A percentile compares a stretch with the other conserved stretches of the same genome.
Evolutionary conservation across 2,329 filamentous ascomycete genomes (phyloP).

Genomic region (Nemania sp.): DNA sequence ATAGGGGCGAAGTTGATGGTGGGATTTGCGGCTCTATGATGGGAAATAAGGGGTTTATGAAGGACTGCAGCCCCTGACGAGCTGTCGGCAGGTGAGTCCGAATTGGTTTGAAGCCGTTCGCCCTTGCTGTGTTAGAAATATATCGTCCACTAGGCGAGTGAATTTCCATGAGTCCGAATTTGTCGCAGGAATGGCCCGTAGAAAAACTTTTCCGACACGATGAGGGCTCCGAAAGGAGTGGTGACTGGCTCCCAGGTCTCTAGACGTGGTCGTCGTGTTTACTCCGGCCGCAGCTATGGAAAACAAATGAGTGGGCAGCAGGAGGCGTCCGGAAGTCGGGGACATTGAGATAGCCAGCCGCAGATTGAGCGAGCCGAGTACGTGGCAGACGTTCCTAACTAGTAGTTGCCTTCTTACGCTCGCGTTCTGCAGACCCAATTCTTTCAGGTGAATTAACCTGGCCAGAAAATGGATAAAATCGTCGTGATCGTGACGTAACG

Average conservation of each 20-base stretch:
- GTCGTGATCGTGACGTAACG: conserved; percentile 42
- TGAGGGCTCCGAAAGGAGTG: background rate
- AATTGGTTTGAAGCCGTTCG: background rate
- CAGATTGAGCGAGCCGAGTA: conserved; percentile 24
- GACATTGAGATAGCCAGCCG: conserved; percentile 28
- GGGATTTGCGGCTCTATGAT: conserved; percentile 8
- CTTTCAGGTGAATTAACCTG: conserved; percentile 27
- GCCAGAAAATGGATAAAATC: conserved; percentile 39
- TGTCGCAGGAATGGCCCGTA: conserved; percentile 25
- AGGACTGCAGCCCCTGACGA: background rate
- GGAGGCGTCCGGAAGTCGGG: conserved; percentile 35
- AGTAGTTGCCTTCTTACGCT: conserved; percentile 36
- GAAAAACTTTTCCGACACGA: conserved; percentile 28
- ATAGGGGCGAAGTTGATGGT: conserved; percentile 25
- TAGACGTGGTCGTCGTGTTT: conserved; percentile 32
- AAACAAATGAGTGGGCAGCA: conserved; percentile 37
- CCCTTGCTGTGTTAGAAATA: background rate
- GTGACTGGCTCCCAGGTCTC: background rate
- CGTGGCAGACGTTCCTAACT: conserved; percentile 41
- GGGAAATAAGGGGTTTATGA: conserved; percentile 10
- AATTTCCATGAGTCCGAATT: conserved; percentile 25
- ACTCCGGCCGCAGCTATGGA: conserved; percentile 31
- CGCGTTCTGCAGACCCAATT: conserved; percentile 28
- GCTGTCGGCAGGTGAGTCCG: background rate
- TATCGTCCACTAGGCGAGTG: conserved; percentile 8